Evolutionary conservation across 306 rosid genomes (phyloP), one percentile per base, ranked within the genome.

Genomic region (Adenanthera pavonina): DNA sequence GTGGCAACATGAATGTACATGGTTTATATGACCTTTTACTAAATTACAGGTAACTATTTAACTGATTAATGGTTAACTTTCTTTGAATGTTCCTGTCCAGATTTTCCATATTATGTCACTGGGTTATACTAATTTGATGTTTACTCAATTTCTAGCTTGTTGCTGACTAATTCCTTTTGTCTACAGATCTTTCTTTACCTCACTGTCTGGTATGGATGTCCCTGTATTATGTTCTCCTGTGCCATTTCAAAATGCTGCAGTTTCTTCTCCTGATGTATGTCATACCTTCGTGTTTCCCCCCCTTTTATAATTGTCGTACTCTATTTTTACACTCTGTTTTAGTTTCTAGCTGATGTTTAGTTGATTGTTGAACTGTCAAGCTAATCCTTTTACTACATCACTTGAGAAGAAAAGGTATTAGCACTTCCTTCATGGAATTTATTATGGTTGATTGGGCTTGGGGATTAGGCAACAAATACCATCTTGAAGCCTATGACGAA

Each of bases 171-270:
- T 38, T 52, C 40, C 33, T 73, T 62, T 80, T 82, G 47, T 64
- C 36, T 80, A 83, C 85, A 96, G 99, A 88, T 86, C 90, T 79
- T 79, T 92, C 84, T 83, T 92, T 89, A 83, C 94, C 83, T 76
- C 88, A 66, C 86, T 96, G 77, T 80, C 92, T 62, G 92, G 92
- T 64, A 79, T 84, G 85, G 99, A 96, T 60, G 98, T 91, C 69
- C 98, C 99, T 65, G 84, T 91, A 65, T 84, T 96, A 80, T 91
- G 85, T 80, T 93, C 99, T 35, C 92, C 98, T 34, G 85, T 91
- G 69, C 97, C 97, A 8, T 96, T 96, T 86, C 94, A 82, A 85
- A 96, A 89, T 86, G 92, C 97, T 74, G 88, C 99, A 65, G 43
- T 89, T 69, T 92, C 94, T 81, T 86, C 95, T 71, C 98, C 98